Evolutionary conservation across 2,329 filamentous ascomycete species (phyloP), one percentile per base, ranked within the genome.

Genomic region (Lecanicillium sp.): DNA sequence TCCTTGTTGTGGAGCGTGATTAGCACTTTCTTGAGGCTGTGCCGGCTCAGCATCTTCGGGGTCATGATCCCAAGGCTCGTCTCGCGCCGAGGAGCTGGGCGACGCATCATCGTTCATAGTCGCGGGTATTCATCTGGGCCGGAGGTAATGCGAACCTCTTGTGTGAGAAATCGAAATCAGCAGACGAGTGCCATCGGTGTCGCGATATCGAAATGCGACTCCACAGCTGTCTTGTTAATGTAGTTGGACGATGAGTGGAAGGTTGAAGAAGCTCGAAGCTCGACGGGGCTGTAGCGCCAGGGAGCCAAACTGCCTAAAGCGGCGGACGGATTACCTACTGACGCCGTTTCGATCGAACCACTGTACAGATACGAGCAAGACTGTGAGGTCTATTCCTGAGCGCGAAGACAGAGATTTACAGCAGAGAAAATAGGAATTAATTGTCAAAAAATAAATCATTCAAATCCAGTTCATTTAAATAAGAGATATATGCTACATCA

Each of bases 81-180:
- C 44, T 26, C 52, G 64, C 60, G 66, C 65, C 58, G 67, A 61
- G 58, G 66, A 63, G 60, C 58, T 66, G 60, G 69, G 61, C 60
- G 67, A 62, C 57, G 66, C 62, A 66, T 75, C 73, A 74, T 75
- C 62, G 72, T 67, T 74, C 73, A 76, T 76, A 67, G 68, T 71
- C 60, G 63, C 56, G 54, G 56, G 53, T 62, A 60, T 60, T 63
- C 64, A 64, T 65, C 55, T 57, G 60, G 15, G 52, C 56, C 55
- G 48, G 56, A n/a, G 50, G 52, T 49, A 19, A 2, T 27, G n/a
- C 12, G 15, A 23, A 20, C 14, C 27, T 15, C 15, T 17, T 27
- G 26, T 41, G 15, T 26, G 14, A 11, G 3, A 23, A 17, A n/a
- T 26, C 9, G 21, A 26, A 4, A 20, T 32, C 12, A 19, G 20